These are phyloP conservation scores for Aspergillus sparsus DNA, from an alignment of 495 filamentous ascomycete species.

Conservation along the genomic window DNA sequence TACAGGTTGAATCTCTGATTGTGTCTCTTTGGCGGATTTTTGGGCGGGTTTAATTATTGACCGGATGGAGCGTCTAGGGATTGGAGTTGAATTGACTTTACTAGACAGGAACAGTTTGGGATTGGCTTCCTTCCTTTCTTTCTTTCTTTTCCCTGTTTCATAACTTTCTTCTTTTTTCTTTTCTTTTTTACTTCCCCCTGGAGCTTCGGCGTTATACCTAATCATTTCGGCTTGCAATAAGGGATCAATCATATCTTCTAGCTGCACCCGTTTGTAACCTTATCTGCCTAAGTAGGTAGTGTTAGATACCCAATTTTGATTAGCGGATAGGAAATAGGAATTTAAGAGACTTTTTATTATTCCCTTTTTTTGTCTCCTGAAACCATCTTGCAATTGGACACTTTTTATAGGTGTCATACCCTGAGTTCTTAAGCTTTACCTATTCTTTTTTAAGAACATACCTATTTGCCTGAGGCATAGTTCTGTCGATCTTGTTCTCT, in stretches of 20 bases:
- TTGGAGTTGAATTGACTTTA: slow-evolving; percentile 11
- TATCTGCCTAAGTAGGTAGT: no score
- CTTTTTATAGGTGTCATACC: no score
- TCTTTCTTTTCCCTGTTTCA: not conserved
- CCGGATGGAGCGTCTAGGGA: not conserved
- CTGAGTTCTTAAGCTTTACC: no score
- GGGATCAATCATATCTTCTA: no score
- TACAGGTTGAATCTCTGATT: not conserved
- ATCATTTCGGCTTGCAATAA: no score
- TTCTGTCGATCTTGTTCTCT: not conserved
- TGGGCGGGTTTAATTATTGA: not conserved
- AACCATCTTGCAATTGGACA: no score
- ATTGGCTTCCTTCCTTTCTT: no score
- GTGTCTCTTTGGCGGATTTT: not conserved
- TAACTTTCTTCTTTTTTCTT: not conserved
- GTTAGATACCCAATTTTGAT: no score
- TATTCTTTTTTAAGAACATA: not conserved
- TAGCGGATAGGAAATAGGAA: no score
- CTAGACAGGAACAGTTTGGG: not conserved
- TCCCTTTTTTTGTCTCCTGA: no score
- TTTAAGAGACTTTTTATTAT: no score
- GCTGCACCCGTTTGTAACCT: no score
- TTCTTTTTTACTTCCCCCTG: not conserved
- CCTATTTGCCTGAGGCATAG: slow-evolving; percentile 12
- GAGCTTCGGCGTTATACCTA: not conserved